phyloP scores from a whole-genome alignment of 169 alveolate species.

The Perkinsus marinus region DNA sequence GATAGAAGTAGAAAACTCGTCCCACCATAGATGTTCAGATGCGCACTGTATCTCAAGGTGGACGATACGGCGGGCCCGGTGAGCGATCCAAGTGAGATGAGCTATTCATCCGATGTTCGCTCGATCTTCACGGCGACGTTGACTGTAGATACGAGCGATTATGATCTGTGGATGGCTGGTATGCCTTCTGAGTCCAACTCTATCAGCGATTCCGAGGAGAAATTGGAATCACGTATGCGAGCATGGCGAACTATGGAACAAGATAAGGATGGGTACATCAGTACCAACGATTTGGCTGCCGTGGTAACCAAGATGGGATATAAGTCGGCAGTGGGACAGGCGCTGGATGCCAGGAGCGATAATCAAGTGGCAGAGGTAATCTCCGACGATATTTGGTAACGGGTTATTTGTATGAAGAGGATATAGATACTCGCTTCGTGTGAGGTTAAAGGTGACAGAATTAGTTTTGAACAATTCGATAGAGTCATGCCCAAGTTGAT shows the following conservation, averaged over 20 bases:
- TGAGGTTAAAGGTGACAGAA: not conserved
- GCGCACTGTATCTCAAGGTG: not conserved
- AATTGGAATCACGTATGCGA: not conserved
- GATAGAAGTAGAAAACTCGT: no score
- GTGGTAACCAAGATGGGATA: not conserved
- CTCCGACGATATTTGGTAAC: no score
- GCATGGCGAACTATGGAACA: not conserved
- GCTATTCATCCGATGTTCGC: no score
- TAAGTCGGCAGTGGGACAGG: not conserved
- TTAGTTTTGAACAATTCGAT: not conserved
- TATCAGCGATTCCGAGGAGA: not conserved
- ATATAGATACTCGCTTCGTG: not conserved
- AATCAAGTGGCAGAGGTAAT: not conserved
- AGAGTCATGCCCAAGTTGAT: not conserved
- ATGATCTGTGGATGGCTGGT: not conserved
- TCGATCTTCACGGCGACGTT: no score
- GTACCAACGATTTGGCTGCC: not conserved
- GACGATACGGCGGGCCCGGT: not conserved
- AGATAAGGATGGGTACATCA: not conserved
- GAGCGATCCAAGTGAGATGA: not conserved
- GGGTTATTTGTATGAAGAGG: not conserved
- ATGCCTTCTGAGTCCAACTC: not conserved
- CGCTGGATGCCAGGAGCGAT: not conserved
- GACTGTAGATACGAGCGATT: not conserved
- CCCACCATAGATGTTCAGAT: not conserved